Base-by-base conservation (phyloP, 768 basidiomycete genomes). In the Rhodotorula kratochvilovae region DNA sequence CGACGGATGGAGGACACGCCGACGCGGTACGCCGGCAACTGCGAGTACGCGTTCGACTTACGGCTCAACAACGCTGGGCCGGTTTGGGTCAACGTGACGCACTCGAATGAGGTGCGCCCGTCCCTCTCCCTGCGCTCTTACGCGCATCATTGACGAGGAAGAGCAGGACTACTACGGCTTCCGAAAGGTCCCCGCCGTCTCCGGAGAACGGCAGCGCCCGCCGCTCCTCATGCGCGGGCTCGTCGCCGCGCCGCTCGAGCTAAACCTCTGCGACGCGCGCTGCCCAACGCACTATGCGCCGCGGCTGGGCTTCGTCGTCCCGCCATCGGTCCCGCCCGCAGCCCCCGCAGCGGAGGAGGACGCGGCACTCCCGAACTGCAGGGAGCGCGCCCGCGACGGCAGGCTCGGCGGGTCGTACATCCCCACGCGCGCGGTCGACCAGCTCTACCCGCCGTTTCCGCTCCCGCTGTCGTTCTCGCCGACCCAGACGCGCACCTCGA, bases 61-160 rank as follows among this genome's bases (percentile, higher is more conserved):
- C 48, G 61, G 7, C 13, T 67, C 7, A 31, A 42, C 43, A 67
- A 66, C 33, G 25, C 61, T 0, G 70, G 70, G 10, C 43, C 35
- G 5, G 39, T 71, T 0, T 71, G 70, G 70, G 16, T 71, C 25
- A 46, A 66, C n/a, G 70, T 51, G 4, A 67, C 62, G 29, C 51
- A 53, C 15, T 13, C 51, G n/a, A 29, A 29, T n/a, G 27, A 53
- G n/a, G 51, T 53, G 29, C 51, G 51, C 48, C 7, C 27, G 3
- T 17, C 13, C 15, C 13, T 10, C 2, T 16, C n/a, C n/a, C n/a
- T n/a, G n/a, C n/a, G n/a, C n/a, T 13, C 13, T 13, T 53, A 16
- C 15, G 12, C 48, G 25, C 1, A 13, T 27, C 13, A 13, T 13
- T 15, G n/a, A 51, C 27, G 11, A 27, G 16, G n/a, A 7, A 29